Conservation (phyloP, 192 early-diverging fungal species). For the Thamnidium elegans region DNA sequence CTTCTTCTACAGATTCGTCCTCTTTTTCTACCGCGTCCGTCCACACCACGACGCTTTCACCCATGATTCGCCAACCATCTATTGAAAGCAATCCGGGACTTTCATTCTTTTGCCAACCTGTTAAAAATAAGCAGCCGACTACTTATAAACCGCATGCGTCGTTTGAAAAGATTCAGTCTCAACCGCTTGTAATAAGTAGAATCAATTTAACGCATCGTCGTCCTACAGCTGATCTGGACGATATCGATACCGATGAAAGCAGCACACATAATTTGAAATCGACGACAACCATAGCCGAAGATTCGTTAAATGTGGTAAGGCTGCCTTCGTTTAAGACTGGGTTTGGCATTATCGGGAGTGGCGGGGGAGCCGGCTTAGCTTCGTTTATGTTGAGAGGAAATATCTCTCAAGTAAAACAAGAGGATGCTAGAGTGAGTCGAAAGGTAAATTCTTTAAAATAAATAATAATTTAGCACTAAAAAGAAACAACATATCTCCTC, state of each 20-base stretch:
- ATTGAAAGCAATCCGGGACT: slow-evolving; percentile 10
- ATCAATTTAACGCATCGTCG: slow-evolving; percentile 3
- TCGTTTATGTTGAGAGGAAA: slow-evolving; percentile 12
- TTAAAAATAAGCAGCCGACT: background rate
- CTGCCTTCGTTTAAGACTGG: slow-evolving; percentile 6
- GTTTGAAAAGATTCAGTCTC: slow-evolving; percentile 14
- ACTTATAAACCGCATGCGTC: background rate
- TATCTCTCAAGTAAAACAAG: slow-evolving; percentile 1
- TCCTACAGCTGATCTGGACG: background rate
- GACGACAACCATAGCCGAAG: background rate
- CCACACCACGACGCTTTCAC: background rate
- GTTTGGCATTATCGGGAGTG: background rate
- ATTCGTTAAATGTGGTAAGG: background rate
- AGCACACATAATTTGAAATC: background rate
- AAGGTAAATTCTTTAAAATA: slow-evolving; percentile 15
- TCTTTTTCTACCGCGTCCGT: background rate
- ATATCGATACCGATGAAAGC: background rate
- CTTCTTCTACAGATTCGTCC: background rate
- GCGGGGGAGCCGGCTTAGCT: background rate
- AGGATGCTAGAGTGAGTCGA: slow-evolving; percentile 23
- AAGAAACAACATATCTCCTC: background rate
- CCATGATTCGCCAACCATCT: slow-evolving; percentile 3
- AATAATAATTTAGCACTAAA: background rate
- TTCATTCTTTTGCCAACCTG: slow-evolving; percentile 10
- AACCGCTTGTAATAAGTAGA: slow-evolving; percentile 12